A percentile compares a stretch with the other conserved stretches of the same genome.
Evolutionary conservation across 768 basidiomycete genomes (phyloP).

Genomic region (Phylloporus arenicola): DNA sequence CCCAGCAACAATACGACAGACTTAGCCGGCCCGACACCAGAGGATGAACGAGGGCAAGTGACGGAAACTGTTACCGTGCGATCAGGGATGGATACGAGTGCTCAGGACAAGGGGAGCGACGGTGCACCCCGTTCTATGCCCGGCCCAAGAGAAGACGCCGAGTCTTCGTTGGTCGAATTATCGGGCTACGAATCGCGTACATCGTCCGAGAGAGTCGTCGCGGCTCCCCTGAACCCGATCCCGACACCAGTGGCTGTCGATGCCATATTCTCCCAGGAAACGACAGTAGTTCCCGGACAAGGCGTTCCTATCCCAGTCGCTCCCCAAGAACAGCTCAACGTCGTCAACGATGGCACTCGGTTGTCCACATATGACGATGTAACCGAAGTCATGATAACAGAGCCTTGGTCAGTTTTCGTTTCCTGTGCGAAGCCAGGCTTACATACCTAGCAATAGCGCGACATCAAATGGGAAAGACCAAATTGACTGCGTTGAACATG

Average conservation of each 20-base stretch:
- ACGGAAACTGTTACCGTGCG: neutral
- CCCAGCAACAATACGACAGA: neutral
- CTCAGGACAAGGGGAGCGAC: too few species aligned
- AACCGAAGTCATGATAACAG: neutral
- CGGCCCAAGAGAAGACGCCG: neutral
- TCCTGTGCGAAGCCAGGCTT: neutral
- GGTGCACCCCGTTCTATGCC: neutral
- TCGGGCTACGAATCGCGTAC: neutral
- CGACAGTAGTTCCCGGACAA: neutral
- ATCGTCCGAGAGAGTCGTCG: neutral
- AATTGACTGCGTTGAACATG: neutral
- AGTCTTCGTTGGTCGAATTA: neutral
- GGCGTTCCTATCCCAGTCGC: neutral
- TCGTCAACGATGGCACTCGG: neutral
- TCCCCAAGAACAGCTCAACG: neutral
- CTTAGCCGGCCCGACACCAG: neutral
- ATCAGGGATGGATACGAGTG: neutral
- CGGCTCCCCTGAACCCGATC: neutral
- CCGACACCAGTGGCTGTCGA: neutral
- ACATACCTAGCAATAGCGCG: neutral
- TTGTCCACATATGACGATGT: neutral
- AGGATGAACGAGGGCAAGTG: neutral
- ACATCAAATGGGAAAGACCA: neutral
- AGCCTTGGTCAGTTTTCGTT: conserved; percentile 1
- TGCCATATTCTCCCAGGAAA: neutral